Percentiles rank a stretch among this genome's conserved stretches.
Evolutionary conservation across 306 rosid species (phyloP).

Genomic region (Sicyos edulis): DNA sequence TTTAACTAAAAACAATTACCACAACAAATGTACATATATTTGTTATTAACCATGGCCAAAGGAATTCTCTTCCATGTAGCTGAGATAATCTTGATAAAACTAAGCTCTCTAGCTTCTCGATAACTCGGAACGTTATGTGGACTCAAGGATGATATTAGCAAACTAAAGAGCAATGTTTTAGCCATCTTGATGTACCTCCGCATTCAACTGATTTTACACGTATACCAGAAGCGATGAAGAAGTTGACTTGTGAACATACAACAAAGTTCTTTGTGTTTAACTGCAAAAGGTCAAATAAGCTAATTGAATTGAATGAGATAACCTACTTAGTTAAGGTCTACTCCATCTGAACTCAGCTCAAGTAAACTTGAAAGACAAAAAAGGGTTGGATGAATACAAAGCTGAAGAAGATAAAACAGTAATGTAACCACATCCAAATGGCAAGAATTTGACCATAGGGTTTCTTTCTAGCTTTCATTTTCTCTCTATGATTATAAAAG

Average conservation of each 20-base stretch:
- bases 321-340: neutral
- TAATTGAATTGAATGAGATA: neutral
- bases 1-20: too few species aligned
- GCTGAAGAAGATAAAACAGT: neutral
- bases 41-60: too few species aligned
- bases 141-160: too few species aligned
- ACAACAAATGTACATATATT: too few species aligned
- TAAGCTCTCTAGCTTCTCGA: too few species aligned
- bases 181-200: slow-evolving; percentile 11
- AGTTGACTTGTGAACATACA: neutral
- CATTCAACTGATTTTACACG: too few species aligned
- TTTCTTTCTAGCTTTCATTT: too few species aligned
- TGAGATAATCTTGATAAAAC: too few species aligned
- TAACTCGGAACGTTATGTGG: too few species aligned
- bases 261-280: neutral
- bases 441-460: neutral
- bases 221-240: neutral
- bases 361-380: neutral
- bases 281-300: neutral
- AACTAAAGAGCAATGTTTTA: neutral
- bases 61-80: too few species aligned
- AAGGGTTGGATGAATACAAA: neutral
- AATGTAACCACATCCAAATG: slow-evolving; percentile 4
- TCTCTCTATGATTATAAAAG: too few species aligned
- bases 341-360: neutral